Evolutionary conservation across 306 rosid species (phyloP), one percentile per base, ranked within the genome.

Genomic region (Quercus bicolor): DNA sequence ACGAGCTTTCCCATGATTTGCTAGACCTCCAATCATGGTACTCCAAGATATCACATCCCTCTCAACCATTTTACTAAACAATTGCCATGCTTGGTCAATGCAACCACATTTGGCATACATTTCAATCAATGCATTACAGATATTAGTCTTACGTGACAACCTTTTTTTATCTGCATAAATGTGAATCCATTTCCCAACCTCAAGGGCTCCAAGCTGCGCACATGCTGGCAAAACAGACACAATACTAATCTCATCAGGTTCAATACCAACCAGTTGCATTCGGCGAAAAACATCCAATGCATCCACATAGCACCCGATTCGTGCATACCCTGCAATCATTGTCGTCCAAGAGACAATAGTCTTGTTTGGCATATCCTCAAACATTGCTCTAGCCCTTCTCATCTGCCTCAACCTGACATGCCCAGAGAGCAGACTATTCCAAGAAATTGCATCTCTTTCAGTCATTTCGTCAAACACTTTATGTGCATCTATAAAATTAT

Each of bases 21-120:
- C 96, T 62, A 91, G 69, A 71, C 91, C 98, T 7, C 86, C 88
- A 45, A 88, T 88, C 92, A 92, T 82, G 20, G 91, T 92, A 75
- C 93, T 94, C 97, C 98, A 92, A 73, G 97, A 90, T 72, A 94
- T 84, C 70, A 92, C 92, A 81, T 87, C 94, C 89, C 85, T 88
- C 59, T 78, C 78, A 9, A 72, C 56, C 88, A 87, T 74, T 74
- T 77, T 79, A 78, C 83, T 59, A 79, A 91, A 92, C 90, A 95
- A 74, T 24, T 79, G 56, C 86, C 82, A 26, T 70, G 98, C 94
- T 61, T 84, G 78, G 71, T 86, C 89, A 15, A 94, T 76, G 60
- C 97, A 84, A 23, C 97, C 98, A 24, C 97, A 91, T 83, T 92
- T 92, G 0, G 90, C 86, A 77, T 92, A 92, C 97, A 94, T 89